phyloP scores from a whole-genome alignment of 2,329 filamentous ascomycete species.

The Parascedosporium putredinis region DNA sequence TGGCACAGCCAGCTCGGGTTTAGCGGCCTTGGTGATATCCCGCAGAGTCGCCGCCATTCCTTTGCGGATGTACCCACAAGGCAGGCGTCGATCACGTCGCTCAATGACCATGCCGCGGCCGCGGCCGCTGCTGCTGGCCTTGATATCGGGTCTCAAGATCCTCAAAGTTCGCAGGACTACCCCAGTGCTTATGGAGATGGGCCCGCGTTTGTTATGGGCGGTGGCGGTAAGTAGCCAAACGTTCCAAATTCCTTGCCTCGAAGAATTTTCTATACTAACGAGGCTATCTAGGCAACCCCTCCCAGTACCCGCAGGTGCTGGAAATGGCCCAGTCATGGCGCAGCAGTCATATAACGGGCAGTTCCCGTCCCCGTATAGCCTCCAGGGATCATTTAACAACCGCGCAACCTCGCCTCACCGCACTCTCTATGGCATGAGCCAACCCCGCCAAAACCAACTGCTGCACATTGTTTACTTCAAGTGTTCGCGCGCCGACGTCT shows the following conservation, averaged over 20 bases:
- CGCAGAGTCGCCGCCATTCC: constrained; percentile 70
- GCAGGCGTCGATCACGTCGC: constrained; percentile 52
- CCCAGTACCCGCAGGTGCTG: neutral
- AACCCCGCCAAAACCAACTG: constrained; percentile 55
- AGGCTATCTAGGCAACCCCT: neutral
- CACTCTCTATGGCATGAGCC: constrained; percentile 49
- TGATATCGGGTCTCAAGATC: constrained; percentile 21
- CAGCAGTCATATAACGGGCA: constrained; percentile 22
- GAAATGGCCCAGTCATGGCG: neutral
- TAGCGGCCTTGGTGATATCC: constrained; percentile 47
- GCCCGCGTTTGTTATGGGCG: neutral
- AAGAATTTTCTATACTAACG: constrained; percentile 1
- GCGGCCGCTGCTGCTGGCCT: constrained; percentile 25
- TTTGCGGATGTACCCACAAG: constrained; percentile 61
- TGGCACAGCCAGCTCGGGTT: constrained; percentile 67
- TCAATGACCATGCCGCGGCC: constrained; percentile 36
- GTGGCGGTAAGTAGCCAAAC: constrained; percentile 6
- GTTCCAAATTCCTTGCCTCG: too few relatives aligned
- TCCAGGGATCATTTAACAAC: constrained; percentile 30
- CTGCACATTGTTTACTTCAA: constrained; percentile 94
- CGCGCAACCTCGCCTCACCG: constrained; percentile 52
- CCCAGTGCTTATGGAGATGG: neutral
- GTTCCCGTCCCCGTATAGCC: constrained; percentile 36
- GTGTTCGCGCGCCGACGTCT: constrained; percentile 87
- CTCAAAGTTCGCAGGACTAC: constrained; percentile 4